Conservation (phyloP, 2,329 filamentous ascomycete genomes). For the Atkinsonella texensis region DNA sequence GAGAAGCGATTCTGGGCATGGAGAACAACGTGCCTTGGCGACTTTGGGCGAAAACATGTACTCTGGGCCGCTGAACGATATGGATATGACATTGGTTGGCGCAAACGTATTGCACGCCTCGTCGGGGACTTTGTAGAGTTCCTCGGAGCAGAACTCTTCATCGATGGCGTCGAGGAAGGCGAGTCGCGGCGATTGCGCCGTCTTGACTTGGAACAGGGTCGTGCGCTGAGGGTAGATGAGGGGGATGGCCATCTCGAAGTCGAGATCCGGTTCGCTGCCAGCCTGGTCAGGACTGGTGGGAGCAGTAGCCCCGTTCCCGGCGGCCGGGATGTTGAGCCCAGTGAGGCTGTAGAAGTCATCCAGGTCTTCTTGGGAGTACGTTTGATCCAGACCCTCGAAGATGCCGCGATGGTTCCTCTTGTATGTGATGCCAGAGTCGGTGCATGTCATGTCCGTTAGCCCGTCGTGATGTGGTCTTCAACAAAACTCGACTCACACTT, state of each 20-base stretch:
- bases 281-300: slow-evolving; percentile 21
- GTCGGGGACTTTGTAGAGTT: slow-evolving; percentile 33
- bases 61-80: slow-evolving; percentile 23
- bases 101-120: slow-evolving; percentile 12
- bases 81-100: slow-evolving; percentile 25
- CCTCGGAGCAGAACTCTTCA: slow-evolving; percentile 37
- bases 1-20: too few species aligned
- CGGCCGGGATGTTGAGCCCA: slow-evolving; percentile 23
- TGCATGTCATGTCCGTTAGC: too few species aligned
- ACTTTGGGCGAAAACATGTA: slow-evolving; percentile 32
- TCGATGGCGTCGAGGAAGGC: slow-evolving; percentile 36
- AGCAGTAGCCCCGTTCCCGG: slow-evolving; percentile 31
- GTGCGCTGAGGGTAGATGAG: slow-evolving; percentile 40
- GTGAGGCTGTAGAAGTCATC: slow-evolving; percentile 34
- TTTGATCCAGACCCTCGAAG: slow-evolving; percentile 38
- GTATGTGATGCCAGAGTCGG: too few species aligned
- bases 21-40: slow-evolving; percentile 15
- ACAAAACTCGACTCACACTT: slow-evolving; percentile 16
- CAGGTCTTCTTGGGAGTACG: slow-evolving; percentile 37
- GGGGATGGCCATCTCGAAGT: slow-evolving; percentile 40
- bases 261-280: slow-evolving; percentile 38
- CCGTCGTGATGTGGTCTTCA: too few species aligned
- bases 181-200: slow-evolving; percentile 23
- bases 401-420: slow-evolving; percentile 37
- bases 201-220: slow-evolving; percentile 32